Conservation (phyloP, 1,284 basidiomycete genomes). For the Ceratobasidium sp. region DNA sequence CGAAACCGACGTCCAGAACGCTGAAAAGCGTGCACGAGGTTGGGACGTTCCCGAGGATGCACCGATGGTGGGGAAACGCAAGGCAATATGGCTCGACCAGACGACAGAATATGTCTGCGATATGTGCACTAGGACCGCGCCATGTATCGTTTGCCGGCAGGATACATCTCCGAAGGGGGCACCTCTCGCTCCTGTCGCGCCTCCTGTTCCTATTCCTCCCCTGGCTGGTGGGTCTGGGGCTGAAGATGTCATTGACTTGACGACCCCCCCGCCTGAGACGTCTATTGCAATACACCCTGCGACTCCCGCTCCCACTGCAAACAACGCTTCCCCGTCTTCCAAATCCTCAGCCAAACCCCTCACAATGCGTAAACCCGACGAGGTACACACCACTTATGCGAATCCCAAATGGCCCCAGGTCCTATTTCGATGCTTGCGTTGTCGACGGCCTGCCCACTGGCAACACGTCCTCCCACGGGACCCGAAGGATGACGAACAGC, state of each 20-base stretch:
- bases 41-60: constrained; percentile 49
- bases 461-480: constrained; percentile 70
- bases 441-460: constrained; percentile 85
- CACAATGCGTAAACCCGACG: constrained; percentile 19
- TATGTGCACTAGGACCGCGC: constrained; percentile 75
- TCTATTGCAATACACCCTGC: constrained; percentile 14
- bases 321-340: constrained; percentile 12
- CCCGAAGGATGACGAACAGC: constrained; percentile 54
- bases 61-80: constrained; percentile 52
- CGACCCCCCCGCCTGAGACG: constrained; percentile 40
- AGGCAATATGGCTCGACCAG: constrained; percentile 65
- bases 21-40: constrained; percentile 46
- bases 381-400: constrained; percentile 40
- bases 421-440: constrained; percentile 82
- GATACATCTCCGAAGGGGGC: constrained; percentile 63
- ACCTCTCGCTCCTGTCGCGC: constrained; percentile 46
- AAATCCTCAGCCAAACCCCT: constrained; percentile 41
- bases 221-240: constrained; percentile 33
- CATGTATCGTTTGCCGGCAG: constrained; percentile 80
- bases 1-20: constrained; percentile 47
- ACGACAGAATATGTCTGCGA: constrained; percentile 82
- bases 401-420: constrained; percentile 54
- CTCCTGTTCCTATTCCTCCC: background rate
- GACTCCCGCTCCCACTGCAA: background rate
- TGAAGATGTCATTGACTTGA: constrained; percentile 39